phyloP scores from a whole-genome alignment of 169 alveolate genomes.

The Plasmodium adleri region DNA sequence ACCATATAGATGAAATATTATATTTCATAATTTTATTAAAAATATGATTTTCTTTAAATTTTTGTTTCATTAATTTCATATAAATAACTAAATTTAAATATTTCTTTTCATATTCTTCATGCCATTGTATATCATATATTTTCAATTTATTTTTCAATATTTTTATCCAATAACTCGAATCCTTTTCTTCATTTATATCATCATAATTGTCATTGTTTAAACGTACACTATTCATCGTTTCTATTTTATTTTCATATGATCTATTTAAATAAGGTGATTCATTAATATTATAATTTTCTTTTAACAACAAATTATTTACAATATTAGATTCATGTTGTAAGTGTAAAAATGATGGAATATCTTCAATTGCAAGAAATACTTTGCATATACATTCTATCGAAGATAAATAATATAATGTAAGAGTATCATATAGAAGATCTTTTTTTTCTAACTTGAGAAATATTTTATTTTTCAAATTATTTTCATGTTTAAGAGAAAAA shows the following conservation, averaged over 20 bases:
- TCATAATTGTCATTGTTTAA: background rate
- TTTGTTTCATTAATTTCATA: slow-evolving; percentile 30
- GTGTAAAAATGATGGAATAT: slow-evolving; percentile 69
- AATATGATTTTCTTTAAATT: slow-evolving; percentile 37
- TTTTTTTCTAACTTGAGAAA: slow-evolving; percentile 45
- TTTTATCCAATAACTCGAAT: slow-evolving; percentile 4
- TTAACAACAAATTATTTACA: too few relatives aligned
- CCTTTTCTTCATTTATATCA: background rate
- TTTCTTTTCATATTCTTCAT: slow-evolving; percentile 65
- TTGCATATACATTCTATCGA: slow-evolving; percentile 43
- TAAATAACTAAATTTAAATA: slow-evolving; percentile 42
- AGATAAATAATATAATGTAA: slow-evolving; percentile 34
- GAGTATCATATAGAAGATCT: slow-evolving; percentile 20
- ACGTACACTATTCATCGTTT: background rate
- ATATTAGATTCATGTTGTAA: slow-evolving; percentile 8
- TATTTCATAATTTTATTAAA: slow-evolving; percentile 46
- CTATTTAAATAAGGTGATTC: slow-evolving; percentile 10
- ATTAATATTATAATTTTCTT: too few relatives aligned
- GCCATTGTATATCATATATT: slow-evolving; percentile 73
- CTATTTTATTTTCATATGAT: background rate
- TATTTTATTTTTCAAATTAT: slow-evolving; percentile 14
- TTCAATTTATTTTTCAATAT: slow-evolving; percentile 32
- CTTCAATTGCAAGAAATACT: slow-evolving; percentile 28
- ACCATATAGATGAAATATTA: slow-evolving; percentile 64
- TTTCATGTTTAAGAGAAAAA: background rate